A percentile compares a stretch with the other conserved stretches of the same genome.
Conservation (phyloP, 1,284 basidiomycete genomes). For the Schizophyllum amplum region DNA sequence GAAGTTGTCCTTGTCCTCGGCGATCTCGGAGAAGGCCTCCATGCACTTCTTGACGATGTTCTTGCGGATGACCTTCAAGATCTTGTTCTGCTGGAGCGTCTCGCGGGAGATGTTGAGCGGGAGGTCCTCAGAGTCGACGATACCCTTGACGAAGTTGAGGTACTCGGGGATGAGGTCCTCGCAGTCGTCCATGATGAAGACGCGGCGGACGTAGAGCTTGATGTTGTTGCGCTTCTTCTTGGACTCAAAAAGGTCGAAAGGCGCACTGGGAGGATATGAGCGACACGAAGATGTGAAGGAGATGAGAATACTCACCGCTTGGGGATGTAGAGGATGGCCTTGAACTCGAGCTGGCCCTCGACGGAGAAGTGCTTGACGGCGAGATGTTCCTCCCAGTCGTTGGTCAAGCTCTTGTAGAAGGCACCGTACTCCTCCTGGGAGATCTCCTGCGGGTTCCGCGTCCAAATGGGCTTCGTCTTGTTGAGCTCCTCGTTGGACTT, state of each 20-base stretch:
- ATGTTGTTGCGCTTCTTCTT: slow-evolving; percentile 99
- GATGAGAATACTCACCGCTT: slow-evolving; percentile 63
- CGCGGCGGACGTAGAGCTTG: slow-evolving; percentile 99
- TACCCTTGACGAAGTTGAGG: slow-evolving; percentile 99
- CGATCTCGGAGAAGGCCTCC: slow-evolving; percentile 93
- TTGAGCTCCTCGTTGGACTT: slow-evolving; percentile 97
- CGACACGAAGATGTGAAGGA: not conserved
- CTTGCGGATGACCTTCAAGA: slow-evolving; percentile 98
- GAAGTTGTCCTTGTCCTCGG: slow-evolving; percentile 99
- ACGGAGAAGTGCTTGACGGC: slow-evolving; percentile 99
- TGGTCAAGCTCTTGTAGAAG: slow-evolving; percentile 99
- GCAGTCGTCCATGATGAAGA: slow-evolving; percentile 99
- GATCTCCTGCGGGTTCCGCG: slow-evolving; percentile 94
- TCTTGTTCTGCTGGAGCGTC: slow-evolving; percentile 99
- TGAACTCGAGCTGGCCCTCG: slow-evolving; percentile 99
- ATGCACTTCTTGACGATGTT: slow-evolving; percentile 98
- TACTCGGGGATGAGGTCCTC: slow-evolving; percentile 99
- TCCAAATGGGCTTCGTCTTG: slow-evolving; percentile 99
- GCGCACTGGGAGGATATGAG: slow-evolving; percentile 50
- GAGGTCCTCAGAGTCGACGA: slow-evolving; percentile 99
- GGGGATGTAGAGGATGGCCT: slow-evolving; percentile 96
- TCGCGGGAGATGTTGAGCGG: slow-evolving; percentile 99
- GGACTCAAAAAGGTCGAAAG: slow-evolving; percentile 99
- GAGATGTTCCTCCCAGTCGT: slow-evolving; percentile 99
- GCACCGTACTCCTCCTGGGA: slow-evolving; percentile 87